phyloP scores from a whole-genome alignment of 768 basidiomycete genomes.

The Rhizopogon rudus region DNA sequence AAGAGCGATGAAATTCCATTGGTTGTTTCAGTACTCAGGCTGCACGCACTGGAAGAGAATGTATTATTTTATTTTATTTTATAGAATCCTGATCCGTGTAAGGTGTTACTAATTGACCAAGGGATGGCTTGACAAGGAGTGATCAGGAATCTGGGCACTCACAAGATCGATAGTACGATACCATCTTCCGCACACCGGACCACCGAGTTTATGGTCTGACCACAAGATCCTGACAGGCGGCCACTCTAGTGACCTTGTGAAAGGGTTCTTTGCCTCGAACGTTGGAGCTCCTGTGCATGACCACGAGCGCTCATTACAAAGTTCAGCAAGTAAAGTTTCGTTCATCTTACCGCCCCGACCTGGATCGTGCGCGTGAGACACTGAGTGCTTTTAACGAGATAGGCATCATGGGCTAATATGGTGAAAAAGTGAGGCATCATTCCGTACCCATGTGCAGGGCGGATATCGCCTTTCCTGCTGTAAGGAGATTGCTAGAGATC shows the following conservation, averaged over 20 bases:
- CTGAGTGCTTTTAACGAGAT: conserved; percentile 6
- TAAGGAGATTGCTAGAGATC: conserved; percentile 7
- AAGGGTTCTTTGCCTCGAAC: not conserved
- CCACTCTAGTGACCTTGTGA: not conserved
- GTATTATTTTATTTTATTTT: no score
- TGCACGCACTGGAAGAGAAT: no score
- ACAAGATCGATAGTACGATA: not conserved
- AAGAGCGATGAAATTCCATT: conserved; percentile 14
- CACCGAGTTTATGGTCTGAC: not conserved
- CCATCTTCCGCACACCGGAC: not conserved
- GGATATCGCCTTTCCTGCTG: conserved; percentile 7
- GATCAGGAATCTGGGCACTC: not conserved
- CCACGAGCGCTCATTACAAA: not conserved
- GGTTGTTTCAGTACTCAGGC: conserved; percentile 1
- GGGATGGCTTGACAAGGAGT: not conserved
- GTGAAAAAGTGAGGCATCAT: not conserved
- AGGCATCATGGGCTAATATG: not conserved
- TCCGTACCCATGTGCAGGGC: conserved; percentile 1
- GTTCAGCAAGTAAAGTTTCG: not conserved
- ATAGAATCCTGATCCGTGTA: conserved; percentile 9
- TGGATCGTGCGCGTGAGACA: not conserved
- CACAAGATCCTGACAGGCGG: not conserved
- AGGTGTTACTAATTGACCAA: not conserved
- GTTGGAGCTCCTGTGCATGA: not conserved
- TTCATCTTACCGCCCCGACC: not conserved